Base-by-base conservation (phyloP, 371 early-diverging fungal species). In the Fennellomyces sp. region DNA sequence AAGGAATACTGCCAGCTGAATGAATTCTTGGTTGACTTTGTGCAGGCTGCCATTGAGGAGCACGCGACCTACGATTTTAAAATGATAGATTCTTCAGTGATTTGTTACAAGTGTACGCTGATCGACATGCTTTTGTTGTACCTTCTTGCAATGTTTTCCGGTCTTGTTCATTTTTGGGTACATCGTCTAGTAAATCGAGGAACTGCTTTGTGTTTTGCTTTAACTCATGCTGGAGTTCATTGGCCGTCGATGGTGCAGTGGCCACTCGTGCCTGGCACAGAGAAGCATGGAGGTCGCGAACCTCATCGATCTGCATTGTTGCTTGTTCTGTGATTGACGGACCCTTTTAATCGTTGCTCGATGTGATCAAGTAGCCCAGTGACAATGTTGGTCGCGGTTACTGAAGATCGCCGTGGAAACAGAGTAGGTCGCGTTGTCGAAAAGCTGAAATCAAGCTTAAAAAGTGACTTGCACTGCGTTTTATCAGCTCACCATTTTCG, bases 11-110 rank as follows among this genome's bases (percentile, higher is more conserved):
- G 87, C 83, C 51, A 83, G 83, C n/a, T 74, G 56, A 55, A 82
- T 81, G 59, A 94, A 94, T 15, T 88, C 87, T n/a, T 75, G 70
- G 66, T 85, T 92, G 63, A 91, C 87, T 49, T 76, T 81, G 62
- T 78, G 77, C 19, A 66, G 56, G 31, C 65, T 72, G 29, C 79
- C 60, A 26, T 86, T 79, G 33, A 89, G 83, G n/a, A 79, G 72
- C 3, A 81, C 78, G 28, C 70, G 72, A 39, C 75, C 79, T 74
- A 29, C 6, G n/a, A n/a, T n/a, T 19, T 23, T 19, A 48, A 26
- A 26, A 6, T 28, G 5, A 48, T 19, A 53, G 1, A 11, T 30
- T 5, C 25, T 26, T 30, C 2, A 35, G 30, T 41, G 6, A 17
- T 2, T 17, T 19, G 41, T 53, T 8, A 27, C 33, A 15, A 29